Evolutionary conservation across 2,329 filamentous ascomycete genomes (phyloP).

Genomic region (Aspergillus sp.): DNA sequence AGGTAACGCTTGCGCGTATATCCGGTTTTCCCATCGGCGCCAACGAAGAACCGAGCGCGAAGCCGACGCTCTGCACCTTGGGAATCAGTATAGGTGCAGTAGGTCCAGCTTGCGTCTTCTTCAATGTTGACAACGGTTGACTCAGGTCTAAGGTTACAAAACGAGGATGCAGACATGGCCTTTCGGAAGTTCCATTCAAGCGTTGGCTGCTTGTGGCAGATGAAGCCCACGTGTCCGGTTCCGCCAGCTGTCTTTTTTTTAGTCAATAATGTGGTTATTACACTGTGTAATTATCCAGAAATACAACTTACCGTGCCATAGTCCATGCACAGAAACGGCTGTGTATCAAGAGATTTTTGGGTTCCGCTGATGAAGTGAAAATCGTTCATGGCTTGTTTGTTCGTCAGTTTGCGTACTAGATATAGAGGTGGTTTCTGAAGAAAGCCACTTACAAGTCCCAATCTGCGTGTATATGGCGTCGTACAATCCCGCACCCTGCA

Average conservation of each 20-base stretch:
- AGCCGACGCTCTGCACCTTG: conserved; percentile 10
- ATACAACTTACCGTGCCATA: conserved; percentile 9
- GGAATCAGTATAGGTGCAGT: conserved; percentile 14
- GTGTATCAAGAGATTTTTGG: conserved; percentile 10
- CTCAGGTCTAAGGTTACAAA: conserved; percentile 10
- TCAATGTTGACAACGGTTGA: conserved; percentile 10
- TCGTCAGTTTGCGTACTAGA: background rate
- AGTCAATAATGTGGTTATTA: background rate
- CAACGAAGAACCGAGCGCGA: conserved; percentile 29
- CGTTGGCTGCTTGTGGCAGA: conserved; percentile 23
- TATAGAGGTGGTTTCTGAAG: background rate
- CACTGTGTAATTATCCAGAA: background rate
- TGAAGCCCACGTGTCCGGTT: conserved; percentile 22
- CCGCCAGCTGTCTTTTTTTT: conserved; percentile 16
- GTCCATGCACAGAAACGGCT: conserved; percentile 18
- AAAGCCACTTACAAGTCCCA: conserved; percentile 12
- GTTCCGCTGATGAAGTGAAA: conserved; percentile 20
- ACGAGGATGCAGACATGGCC: conserved; percentile 3
- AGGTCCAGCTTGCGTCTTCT: conserved; percentile 9
- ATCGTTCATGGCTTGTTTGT: conserved; percentile 11
- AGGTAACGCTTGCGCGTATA: conserved; percentile 41
- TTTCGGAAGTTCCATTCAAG: conserved; percentile 19
- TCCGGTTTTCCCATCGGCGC: conserved; percentile 43
- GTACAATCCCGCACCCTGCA: conserved; percentile 24
- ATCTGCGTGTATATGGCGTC: conserved; percentile 19